Base-by-base conservation (phyloP, 139 green algal species). In the Haematococcus lacustris region DNA sequence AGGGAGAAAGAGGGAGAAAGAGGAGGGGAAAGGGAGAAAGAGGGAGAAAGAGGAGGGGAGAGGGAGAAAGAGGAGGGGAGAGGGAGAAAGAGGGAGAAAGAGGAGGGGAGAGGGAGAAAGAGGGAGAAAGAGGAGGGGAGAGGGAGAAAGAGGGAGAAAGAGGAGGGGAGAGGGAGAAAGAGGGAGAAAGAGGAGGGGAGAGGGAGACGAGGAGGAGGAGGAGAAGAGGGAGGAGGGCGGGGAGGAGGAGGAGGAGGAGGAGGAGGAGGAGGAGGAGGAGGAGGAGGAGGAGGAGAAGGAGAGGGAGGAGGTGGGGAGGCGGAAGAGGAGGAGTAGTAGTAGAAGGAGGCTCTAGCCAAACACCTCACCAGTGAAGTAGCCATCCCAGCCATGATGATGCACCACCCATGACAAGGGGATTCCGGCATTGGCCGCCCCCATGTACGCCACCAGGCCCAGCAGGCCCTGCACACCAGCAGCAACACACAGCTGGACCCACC, bases 381-480 rank as follows among this genome's bases (percentile, higher is more conserved):
- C 77, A 61, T 73, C 59, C 85, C 85, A 90, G 38, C 85, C 85
- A 69, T 76, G 83, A 23, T 79, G 57, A 64, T 78, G 61, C 38
- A 88, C 76, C 32, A 88, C 53, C 51, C 71, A 80, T 3, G 80
- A 80, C n/a, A 91, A 73, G 1, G 86, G 86, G 30, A 88, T 78
- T 50, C 82, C 82, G 65, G 83, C 83, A 66, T 80, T 83, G 5
- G 86, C 86, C 2, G 86, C 83, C 6, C 85, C 85, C 67, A 85
- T 73, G 77, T 92, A 93, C 13, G 81, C 74, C 33, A 92, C 71
- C 72, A 87, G 81, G 35, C 87, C 87, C 39, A 92, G 73, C 57
- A 92, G 71, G 1, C 87, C 87, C 77, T 90, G 74, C 51, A 40
- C 3, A 63, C 6, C 32, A 63, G 33, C n/a, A n/a, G n/a, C n/a